A percentile compares a stretch with the other conserved stretches of the same genome.
These are phyloP conservation scores for Neckera pumila DNA, from an alignment of 225 moss, liverwort and hornwort genomes.

Conservation along the genomic window DNA sequence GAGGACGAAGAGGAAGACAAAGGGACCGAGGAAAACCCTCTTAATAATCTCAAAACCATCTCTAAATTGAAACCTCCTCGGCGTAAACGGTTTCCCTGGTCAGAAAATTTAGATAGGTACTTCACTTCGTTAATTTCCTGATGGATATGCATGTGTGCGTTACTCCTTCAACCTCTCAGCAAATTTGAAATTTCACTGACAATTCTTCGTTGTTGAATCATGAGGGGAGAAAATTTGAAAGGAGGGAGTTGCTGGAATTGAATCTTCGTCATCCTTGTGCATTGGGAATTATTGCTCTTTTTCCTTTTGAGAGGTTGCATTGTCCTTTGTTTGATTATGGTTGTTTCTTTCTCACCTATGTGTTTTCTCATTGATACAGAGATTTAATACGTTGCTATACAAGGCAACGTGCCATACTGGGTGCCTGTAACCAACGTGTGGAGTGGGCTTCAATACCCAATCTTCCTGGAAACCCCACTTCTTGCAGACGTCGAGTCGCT, in stretches of 20 bases:
- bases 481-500: conserved; percentile 70
- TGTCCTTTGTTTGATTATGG: background rate
- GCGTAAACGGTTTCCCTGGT: conserved; percentile 76
- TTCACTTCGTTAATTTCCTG: background rate
- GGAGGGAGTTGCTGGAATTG: background rate
- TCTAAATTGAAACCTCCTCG: conserved; percentile 70
- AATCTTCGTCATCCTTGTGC: background rate
- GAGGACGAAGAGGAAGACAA: conserved; percentile 61
- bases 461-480: conserved; percentile 67
- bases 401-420: conserved; percentile 79
- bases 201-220: background rate
- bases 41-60: conserved; percentile 61
- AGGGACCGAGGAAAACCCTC: conserved; percentile 42
- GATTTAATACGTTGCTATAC: conserved; percentile 67
- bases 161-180: background rate
- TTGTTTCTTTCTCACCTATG: background rate
- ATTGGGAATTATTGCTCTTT: background rate
- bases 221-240: background rate
- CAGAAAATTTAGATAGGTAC: conserved; percentile 72
- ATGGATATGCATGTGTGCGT: background rate
- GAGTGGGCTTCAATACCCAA: conserved; percentile 65
- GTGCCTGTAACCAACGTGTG: conserved; percentile 72
- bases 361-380: conserved; percentile 25
- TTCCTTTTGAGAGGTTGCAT: background rate
- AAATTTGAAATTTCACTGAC: background rate